Conservation (phyloP, 2,329 filamentous ascomycete species). For the Paraphoma sp. region DNA sequence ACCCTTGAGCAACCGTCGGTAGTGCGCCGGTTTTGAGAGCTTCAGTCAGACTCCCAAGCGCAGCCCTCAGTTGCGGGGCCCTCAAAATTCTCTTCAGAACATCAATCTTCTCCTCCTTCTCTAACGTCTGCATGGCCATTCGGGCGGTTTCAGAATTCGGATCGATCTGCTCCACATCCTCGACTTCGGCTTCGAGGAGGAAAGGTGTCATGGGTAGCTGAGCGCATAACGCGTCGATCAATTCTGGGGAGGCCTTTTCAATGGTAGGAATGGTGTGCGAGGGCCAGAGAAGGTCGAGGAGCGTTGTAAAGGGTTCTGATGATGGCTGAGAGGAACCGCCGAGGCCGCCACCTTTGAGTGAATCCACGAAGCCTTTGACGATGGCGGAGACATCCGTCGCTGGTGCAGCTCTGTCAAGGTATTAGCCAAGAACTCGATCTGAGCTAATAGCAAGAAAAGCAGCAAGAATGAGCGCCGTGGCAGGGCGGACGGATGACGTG, state of each 20-base stretch:
- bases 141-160: slow-evolving; percentile 72
- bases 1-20: slow-evolving; percentile 85
- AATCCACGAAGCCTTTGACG: slow-evolving; percentile 88
- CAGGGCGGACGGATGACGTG: slow-evolving; percentile 32
- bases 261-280: slow-evolving; percentile 80
- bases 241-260: slow-evolving; percentile 67
- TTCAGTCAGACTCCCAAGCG: slow-evolving; percentile 81
- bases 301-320: slow-evolving; percentile 78
- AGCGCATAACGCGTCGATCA: slow-evolving; percentile 76
- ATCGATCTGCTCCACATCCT: slow-evolving; percentile 68
- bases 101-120: slow-evolving; percentile 76
- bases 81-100: slow-evolving; percentile 82
- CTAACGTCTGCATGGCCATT: slow-evolving; percentile 76
- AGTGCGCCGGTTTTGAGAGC: slow-evolving; percentile 89
- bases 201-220: slow-evolving; percentile 82
- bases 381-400: slow-evolving; percentile 73
- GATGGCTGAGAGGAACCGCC: slow-evolving; percentile 43
- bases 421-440: slow-evolving; percentile 28
- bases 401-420: slow-evolving; percentile 52
- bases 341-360: slow-evolving; percentile 67
- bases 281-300: slow-evolving; percentile 83
- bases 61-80: slow-evolving; percentile 91
- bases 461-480: slow-evolving; percentile 35
- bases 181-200: slow-evolving; percentile 73
- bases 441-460: slow-evolving; percentile 8